phyloP scores from a whole-genome alignment of 1,139 yeast species.

The Blastobotrys proliferans region DNA sequence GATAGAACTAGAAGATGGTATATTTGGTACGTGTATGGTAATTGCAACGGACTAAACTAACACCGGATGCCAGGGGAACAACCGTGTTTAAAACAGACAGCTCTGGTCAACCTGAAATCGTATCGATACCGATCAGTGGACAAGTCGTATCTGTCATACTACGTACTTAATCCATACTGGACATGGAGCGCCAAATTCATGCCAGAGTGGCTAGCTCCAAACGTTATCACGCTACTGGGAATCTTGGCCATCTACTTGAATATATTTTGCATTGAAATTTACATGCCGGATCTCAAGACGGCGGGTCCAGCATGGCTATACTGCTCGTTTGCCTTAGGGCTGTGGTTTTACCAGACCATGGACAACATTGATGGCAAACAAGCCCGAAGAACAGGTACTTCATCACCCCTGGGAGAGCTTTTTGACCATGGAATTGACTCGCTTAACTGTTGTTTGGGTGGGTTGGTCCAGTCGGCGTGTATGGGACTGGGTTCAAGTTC shows the following conservation, averaged over 20 bases:
- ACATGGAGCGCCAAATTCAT: constrained; percentile 58
- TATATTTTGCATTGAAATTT: constrained; percentile 51
- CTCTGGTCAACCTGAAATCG: constrained; percentile 24
- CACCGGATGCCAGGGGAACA: constrained; percentile 17
- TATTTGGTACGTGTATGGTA: constrained; percentile 6
- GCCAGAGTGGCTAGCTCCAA: constrained; percentile 75
- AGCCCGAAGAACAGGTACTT: constrained; percentile 71
- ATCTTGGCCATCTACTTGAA: constrained; percentile 54
- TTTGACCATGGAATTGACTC: constrained; percentile 83
- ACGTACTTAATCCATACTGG: constrained; percentile 70
- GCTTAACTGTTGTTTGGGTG: constrained; percentile 51
- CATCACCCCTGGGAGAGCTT: constrained; percentile 75
- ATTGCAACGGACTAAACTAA: not conserved
- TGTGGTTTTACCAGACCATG: constrained; percentile 76
- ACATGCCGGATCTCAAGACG: constrained; percentile 52
- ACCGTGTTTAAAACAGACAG: constrained; percentile 24
- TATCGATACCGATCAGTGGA: constrained; percentile 50
- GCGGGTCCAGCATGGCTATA: constrained; percentile 66
- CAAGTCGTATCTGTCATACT: constrained; percentile 60
- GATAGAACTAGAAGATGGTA: constrained; percentile 12
- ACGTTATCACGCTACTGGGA: constrained; percentile 67
- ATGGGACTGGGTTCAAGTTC: constrained; percentile 40
- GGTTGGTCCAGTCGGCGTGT: constrained; percentile 38
- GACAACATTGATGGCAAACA: constrained; percentile 85
- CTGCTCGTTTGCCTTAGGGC: constrained; percentile 60